phyloP scores from a whole-genome alignment of 2,329 filamentous ascomycete species.

The Colletotrichum sp. region DNA sequence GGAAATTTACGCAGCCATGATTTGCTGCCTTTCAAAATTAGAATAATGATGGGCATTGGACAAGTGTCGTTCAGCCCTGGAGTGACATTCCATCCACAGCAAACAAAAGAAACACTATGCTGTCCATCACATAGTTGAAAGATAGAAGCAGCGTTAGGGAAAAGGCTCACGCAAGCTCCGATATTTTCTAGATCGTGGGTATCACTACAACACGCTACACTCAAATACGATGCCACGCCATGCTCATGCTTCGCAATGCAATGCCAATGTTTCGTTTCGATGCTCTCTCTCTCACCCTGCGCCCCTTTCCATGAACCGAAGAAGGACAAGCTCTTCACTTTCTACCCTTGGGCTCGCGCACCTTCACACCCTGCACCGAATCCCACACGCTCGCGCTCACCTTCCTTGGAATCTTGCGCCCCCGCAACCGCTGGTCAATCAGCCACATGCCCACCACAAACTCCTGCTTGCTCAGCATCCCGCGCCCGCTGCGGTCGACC shows the following conservation, averaged over 20 bases:
- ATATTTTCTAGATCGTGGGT: slow-evolving; percentile 1
- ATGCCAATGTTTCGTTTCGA: background rate
- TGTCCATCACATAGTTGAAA: background rate
- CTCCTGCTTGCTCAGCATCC: slow-evolving; percentile 68
- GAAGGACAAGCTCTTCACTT: background rate
- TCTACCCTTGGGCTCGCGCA: slow-evolving; percentile 35
- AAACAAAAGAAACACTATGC: background rate
- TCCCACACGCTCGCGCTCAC: slow-evolving; percentile 80
- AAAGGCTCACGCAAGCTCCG: background rate
- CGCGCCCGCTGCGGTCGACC: slow-evolving; percentile 63
- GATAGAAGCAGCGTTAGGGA: background rate
- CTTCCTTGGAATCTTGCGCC: slow-evolving; percentile 75
- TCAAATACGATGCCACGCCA: background rate
- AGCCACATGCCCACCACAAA: slow-evolving; percentile 87
- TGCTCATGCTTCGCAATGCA: background rate
- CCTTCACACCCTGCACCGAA: slow-evolving; percentile 60
- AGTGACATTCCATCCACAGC: background rate
- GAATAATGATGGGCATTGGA: background rate
- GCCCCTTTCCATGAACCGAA: background rate
- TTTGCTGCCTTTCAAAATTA: background rate
- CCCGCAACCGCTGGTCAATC: slow-evolving; percentile 80
- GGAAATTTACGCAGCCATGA: background rate
- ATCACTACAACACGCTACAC: slow-evolving; percentile 6
- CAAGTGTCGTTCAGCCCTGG: background rate
- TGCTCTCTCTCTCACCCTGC: background rate